Conservation (phyloP, 192 early-diverging fungal species). For the Allomyces arbusculus region DNA sequence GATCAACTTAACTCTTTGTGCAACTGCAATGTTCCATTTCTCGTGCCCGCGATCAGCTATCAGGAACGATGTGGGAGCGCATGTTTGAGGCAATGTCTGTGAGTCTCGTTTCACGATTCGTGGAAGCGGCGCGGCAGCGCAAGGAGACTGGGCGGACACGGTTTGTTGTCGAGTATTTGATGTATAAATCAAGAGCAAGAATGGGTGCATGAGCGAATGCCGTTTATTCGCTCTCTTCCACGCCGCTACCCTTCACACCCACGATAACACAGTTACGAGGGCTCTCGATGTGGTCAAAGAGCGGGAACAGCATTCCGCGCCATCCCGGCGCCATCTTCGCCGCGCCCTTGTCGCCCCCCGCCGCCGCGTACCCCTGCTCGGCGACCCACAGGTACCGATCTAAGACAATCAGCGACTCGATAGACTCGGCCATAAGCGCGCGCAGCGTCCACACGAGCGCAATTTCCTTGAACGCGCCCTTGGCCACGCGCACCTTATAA, state of each 20-base stretch:
- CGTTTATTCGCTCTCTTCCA: no score
- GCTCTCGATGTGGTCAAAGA: conserved; percentile 37
- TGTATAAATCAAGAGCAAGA: no score
- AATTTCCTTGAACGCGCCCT: conserved; percentile 30
- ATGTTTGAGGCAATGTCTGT: no score
- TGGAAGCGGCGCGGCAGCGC: no score
- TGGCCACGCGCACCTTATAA: conserved; percentile 12
- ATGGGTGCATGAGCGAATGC: no score
- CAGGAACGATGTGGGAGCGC: no score
- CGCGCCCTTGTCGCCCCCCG: conserved; percentile 9
- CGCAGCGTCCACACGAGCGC: conserved; percentile 65
- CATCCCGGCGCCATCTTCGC: not conserved
- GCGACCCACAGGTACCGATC: conserved; percentile 50
- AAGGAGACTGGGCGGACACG: no score
- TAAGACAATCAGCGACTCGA: conserved; percentile 57
- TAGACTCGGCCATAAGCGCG: conserved; percentile 43
- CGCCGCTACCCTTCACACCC: conserved; percentile 12
- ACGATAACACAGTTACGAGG: conserved; percentile 47
- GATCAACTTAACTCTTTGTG: no score
- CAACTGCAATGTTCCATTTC: no score
- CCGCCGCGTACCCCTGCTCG: conserved; percentile 17
- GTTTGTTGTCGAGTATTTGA: no score
- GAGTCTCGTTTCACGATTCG: no score
- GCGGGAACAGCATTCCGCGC: conserved; percentile 20
- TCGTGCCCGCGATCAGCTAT: no score